phyloP scores from a whole-genome alignment of 148 eudicot species.

The Chenopodium album region DNA sequence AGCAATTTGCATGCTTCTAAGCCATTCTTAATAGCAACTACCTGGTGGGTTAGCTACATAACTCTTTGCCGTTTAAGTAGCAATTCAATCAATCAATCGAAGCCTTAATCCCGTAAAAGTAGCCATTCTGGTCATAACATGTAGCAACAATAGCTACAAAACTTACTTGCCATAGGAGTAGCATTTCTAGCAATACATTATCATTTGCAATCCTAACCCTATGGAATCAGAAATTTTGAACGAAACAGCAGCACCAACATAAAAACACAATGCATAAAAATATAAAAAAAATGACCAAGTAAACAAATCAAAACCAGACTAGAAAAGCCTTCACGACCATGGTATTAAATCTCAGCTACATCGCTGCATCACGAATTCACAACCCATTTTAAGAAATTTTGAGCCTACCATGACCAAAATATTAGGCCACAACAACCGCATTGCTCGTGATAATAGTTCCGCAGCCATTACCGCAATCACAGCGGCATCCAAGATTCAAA shows the following conservation, averaged over 20 bases:
- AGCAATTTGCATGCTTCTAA: too few species aligned
- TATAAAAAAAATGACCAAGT: neutral
- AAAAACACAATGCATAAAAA: neutral
- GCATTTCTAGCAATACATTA: neutral
- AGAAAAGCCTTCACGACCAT: neutral
- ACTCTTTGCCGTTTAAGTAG: neutral
- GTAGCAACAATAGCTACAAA: neutral
- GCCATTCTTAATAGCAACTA: neutral
- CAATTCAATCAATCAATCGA: neutral
- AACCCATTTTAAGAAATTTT: too few species aligned
- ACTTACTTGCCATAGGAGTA: neutral
- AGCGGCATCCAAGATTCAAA: too few species aligned
- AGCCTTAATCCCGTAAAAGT: neutral
- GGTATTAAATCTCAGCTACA: too few species aligned
- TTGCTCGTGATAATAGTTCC: too few species aligned
- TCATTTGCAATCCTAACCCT: neutral
- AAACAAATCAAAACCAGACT: conserved; percentile 2
- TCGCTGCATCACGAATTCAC: too few species aligned
- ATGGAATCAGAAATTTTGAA: neutral
- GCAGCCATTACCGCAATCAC: too few species aligned
- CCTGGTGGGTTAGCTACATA: neutral
- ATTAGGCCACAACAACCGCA: too few species aligned
- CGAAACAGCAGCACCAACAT: neutral
- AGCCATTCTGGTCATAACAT: too few species aligned
- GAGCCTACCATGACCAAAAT: too few species aligned